Evolutionary conservation across 768 basidiomycete species (phyloP).

Genomic region (Hypholoma fasciculare): DNA sequence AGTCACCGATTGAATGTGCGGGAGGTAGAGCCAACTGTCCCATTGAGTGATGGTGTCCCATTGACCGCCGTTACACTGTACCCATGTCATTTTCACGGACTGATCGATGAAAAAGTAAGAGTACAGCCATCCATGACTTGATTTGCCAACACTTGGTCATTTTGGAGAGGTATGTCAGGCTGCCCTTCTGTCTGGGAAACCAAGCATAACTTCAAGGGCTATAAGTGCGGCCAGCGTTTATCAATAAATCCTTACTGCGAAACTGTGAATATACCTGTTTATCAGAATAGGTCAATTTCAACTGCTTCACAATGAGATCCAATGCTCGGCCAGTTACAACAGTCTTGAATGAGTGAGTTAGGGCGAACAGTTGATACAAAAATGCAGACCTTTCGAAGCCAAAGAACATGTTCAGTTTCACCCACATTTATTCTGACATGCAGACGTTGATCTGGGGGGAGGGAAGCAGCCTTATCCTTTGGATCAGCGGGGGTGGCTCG

Average conservation of each 20-base stretch:
- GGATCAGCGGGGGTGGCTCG: conserved; percentile 63
- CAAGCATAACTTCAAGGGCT: conserved; percentile 45
- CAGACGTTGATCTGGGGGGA: conserved; percentile 56
- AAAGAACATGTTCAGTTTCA: conserved; percentile 49
- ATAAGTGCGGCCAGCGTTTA: neutral
- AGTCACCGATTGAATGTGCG: no score
- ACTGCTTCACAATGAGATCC: conserved; percentile 48
- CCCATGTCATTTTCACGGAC: conserved; percentile 6
- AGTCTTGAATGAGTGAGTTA: conserved; percentile 36
- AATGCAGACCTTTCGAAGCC: conserved; percentile 67
- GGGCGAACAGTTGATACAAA: neutral
- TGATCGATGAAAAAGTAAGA: conserved; percentile 20
- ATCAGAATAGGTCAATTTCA: conserved; percentile 26
- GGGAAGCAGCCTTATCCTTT: conserved; percentile 46
- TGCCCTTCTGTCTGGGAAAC: conserved; percentile 19
- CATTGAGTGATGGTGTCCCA: no score
- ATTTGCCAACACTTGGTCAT: conserved; percentile 45
- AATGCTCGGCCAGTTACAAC: conserved; percentile 60
- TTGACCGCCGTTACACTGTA: no score
- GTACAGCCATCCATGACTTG: conserved; percentile 57
- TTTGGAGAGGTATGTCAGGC: conserved; percentile 36
- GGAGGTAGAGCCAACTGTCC: no score
- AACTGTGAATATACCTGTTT: conserved; percentile 28
- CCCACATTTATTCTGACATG: conserved; percentile 48
- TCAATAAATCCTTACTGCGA: neutral